Percentiles rank a stretch among this genome's conserved stretches.
phyloP scores from a whole-genome alignment of 495 filamentous ascomycete species.

The Annulohypoxylon stygium region DNA sequence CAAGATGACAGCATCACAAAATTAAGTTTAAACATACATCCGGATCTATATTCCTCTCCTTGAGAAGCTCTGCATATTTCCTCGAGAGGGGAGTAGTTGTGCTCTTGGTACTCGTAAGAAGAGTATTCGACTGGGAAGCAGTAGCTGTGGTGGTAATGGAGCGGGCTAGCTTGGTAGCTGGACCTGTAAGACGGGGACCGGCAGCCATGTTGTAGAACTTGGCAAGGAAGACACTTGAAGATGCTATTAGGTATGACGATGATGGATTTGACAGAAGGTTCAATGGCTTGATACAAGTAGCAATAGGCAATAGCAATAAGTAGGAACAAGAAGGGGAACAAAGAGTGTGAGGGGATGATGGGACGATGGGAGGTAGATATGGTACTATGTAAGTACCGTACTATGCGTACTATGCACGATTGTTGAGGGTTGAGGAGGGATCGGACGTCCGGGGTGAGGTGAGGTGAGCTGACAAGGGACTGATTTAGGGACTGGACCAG shows the following conservation, averaged over 20 bases:
- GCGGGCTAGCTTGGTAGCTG: constrained; percentile 61
- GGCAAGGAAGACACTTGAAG: not conserved
- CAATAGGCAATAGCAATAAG: not conserved
- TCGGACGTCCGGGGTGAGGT: constrained; percentile 45
- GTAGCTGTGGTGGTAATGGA: constrained; percentile 58
- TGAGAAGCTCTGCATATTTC: constrained; percentile 54
- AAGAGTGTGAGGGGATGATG: constrained; percentile 25
- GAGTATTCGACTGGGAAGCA: constrained; percentile 51
- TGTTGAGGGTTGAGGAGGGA: constrained; percentile 39
- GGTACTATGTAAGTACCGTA: constrained; percentile 27
- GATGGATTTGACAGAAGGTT: constrained; percentile 26
- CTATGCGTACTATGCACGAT: constrained; percentile 6
- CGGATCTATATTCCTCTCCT: constrained; percentile 50
- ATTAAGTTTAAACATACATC: constrained; percentile 44
- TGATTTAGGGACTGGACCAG: not conserved
- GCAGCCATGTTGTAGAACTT: constrained; percentile 39
- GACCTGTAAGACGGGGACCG: constrained; percentile 55
- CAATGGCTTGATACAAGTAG: constrained; percentile 38
- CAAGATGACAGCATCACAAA: not conserved
- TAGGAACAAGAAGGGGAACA: constrained; percentile 25
- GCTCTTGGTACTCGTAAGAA: constrained; percentile 53
- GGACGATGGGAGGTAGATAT: constrained; percentile 19
- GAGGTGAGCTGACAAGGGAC: constrained; percentile 37
- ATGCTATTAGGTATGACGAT: constrained; percentile 10
- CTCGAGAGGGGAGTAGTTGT: constrained; percentile 49